Evolutionary conservation across 768 basidiomycete species (phyloP).

Genomic region (Nevesoporus exiguus): DNA sequence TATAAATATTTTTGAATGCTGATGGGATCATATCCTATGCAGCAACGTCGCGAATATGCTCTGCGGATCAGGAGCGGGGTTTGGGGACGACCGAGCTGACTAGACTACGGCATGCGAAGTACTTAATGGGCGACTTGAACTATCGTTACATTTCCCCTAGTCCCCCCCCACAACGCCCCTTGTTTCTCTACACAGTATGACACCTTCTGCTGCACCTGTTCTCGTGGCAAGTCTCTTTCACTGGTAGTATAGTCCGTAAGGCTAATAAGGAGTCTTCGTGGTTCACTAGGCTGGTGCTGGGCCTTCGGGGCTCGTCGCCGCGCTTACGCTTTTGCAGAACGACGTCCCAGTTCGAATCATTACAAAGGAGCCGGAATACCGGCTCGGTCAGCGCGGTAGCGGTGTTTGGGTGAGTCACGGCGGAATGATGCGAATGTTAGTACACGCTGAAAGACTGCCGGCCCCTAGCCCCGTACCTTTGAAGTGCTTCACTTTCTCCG

Average conservation of each 20-base stretch:
- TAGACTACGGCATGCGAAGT: neutral
- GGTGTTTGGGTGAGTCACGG: slow-evolving; percentile 36
- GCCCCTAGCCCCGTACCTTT: slow-evolving; percentile 33
- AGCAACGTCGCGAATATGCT: neutral
- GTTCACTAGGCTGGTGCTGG: slow-evolving; percentile 26
- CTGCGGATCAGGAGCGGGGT: no score
- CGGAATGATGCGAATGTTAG: neutral
- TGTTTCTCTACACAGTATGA: slow-evolving; percentile 4
- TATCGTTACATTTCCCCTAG: neutral
- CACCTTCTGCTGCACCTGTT: slow-evolving; percentile 11
- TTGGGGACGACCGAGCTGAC: neutral
- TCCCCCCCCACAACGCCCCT: neutral
- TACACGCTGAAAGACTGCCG: neutral
- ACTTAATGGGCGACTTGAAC: neutral
- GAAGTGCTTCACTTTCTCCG: slow-evolving; percentile 42
- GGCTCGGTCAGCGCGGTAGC: slow-evolving; percentile 37
- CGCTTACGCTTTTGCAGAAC: slow-evolving; percentile 38
- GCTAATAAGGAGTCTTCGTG: neutral
- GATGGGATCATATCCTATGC: neutral
- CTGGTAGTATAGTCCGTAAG: neutral
- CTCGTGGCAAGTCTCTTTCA: slow-evolving; percentile 16
- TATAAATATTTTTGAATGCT: neutral
- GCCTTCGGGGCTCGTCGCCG: slow-evolving; percentile 30
- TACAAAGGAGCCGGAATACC: slow-evolving; percentile 39
- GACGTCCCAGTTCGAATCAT: slow-evolving; percentile 50